Evolutionary conservation across 176 grass and related monocot genomes (phyloP).

Genomic region (Oryza officinalis): DNA sequence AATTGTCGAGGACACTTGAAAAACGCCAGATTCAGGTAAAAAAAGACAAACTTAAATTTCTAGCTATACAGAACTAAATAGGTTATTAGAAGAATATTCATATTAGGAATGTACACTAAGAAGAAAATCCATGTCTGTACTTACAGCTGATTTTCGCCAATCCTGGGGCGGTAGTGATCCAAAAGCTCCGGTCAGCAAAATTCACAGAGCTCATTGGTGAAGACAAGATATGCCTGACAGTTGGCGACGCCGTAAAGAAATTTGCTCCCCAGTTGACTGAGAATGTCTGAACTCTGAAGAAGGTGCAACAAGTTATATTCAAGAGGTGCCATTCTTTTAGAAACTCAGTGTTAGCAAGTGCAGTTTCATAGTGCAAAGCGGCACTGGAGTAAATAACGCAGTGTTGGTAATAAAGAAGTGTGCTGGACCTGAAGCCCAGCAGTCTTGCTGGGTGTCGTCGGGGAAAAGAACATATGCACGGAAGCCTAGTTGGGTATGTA

Average conservation of each 20-base stretch:
- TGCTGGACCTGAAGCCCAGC: neutral
- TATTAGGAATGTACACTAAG: slow-evolving; percentile 15
- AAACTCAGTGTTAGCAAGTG: neutral
- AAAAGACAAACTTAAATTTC: neutral
- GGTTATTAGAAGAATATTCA: neutral
- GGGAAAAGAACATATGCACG: neutral
- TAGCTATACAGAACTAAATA: neutral
- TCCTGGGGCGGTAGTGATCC: slow-evolving; percentile 57
- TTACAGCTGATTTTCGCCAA: slow-evolving; percentile 74
- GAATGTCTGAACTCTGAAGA: slow-evolving; percentile 61
- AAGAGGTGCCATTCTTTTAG: neutral
- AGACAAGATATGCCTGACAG: slow-evolving; percentile 70
- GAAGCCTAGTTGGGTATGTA: neutral
- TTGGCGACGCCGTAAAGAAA: slow-evolving; percentile 57
- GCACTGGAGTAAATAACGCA: neutral
- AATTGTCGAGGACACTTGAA: slow-evolving; percentile 50
- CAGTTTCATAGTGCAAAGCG: slow-evolving; percentile 4
- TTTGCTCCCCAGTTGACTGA: slow-evolving; percentile 45
- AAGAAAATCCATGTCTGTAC: slow-evolving; percentile 31
- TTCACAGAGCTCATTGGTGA: slow-evolving; percentile 61
- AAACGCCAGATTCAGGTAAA: slow-evolving; percentile 72
- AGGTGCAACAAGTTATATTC: neutral
- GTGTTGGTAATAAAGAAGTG: slow-evolving; percentile 32
- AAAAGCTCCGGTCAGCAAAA: slow-evolving; percentile 60
- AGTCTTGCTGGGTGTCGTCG: neutral